Evolutionary conservation across 2,329 filamentous ascomycete genomes (phyloP), one percentile per base, ranked within the genome.

Genomic region (Byssochlamys sp.): DNA sequence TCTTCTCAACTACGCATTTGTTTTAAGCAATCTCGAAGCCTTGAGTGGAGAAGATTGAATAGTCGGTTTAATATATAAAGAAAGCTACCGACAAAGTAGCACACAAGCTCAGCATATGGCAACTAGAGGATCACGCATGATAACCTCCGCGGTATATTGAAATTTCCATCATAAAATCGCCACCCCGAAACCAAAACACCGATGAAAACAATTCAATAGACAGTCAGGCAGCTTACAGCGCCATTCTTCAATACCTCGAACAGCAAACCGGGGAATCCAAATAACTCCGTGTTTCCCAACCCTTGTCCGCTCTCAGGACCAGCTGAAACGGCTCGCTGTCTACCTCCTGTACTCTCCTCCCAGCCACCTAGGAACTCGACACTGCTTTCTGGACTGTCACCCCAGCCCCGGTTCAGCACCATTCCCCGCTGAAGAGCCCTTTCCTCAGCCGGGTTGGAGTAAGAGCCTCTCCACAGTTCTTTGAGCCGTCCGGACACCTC

Each of bases 201-300:
- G 11, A 19, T 29, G 35, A 55, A 35, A 45, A 48, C 24, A 49
- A 49, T 58, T 82, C 71, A 96, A 77, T 91, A 96, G 26, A 96
- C 85, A 9, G 92, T 97, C 70, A 97, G 78, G 27, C 89, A 88
- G 72, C 90, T 95, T 26, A 99, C 89, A 60, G 85, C 87, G 3
- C 89, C 91, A 69, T 95, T 96, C 83, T 89, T 91, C 72, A 97
- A 75, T 28, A 99, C 92, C 75, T 99, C 94, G 76, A 99, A 97
- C 52, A 96, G 84, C 72, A 97, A 76, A 0, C 94, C 92, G 0
- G 94, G 92, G 67, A 96, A 96, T 1, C 92, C 91, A 75, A 90
- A 97, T 28, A 99, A 75, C 60, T 91, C 92, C 14, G 91, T 96
- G 57, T 87, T 88, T 24, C 84, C 84, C 60, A 87, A 71, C 61